Evolutionary conservation across 768 basidiomycete species (phyloP), one percentile per base, ranked within the genome.

Genomic region (Calocybe indica): DNA sequence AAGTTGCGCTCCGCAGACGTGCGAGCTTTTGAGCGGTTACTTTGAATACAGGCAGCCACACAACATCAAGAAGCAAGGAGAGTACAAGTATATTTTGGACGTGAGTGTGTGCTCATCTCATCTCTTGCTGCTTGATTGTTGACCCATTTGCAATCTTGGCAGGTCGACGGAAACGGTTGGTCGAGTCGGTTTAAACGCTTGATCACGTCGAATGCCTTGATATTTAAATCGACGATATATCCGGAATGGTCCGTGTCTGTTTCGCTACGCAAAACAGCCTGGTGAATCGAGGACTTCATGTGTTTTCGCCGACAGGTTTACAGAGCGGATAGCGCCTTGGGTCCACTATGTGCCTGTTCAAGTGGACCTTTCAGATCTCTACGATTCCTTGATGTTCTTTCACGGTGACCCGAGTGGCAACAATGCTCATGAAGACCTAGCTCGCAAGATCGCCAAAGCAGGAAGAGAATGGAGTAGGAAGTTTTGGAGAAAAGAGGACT

Each of bases 261-360:
- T 47, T 28, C 3, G n/a, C 22, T 4, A 22, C 4, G 22, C 22
- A 22, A 4, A 22, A 22, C 22, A 22, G 22, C 4, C 22, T 22
- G 4, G 22, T 22, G 22, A 22, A 22, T 22, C 22, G 22, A 22
- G 2, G 4, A 22, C 22, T 22, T 22, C 22, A 22, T 22, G 14
- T 12, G 36, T 28, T 38, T 8, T 38, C 15, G 7, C 15, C 15
- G 11, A 1, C 41, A 78, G 78, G 78, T 81, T 67, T 53, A 63
- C 63, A 8, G 77, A 80, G 35, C 71, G 79, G 14, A 66, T 77
- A 41, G 74, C 73, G 45, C 78, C 83, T 0, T 85, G 83, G 83
- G 74, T 85, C 1, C 83, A 85, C 56, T 86, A 85, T 54, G 74
- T 85, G 0, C 84, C 84, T 3, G 63, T 85, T 3, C 74, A 78